Percentiles rank a stretch among this genome's conserved stretches.
These are phyloP conservation scores for Blastomyces emzantsi DNA, from an alignment of 2,329 filamentous ascomycete species.

Conservation along the genomic window DNA sequence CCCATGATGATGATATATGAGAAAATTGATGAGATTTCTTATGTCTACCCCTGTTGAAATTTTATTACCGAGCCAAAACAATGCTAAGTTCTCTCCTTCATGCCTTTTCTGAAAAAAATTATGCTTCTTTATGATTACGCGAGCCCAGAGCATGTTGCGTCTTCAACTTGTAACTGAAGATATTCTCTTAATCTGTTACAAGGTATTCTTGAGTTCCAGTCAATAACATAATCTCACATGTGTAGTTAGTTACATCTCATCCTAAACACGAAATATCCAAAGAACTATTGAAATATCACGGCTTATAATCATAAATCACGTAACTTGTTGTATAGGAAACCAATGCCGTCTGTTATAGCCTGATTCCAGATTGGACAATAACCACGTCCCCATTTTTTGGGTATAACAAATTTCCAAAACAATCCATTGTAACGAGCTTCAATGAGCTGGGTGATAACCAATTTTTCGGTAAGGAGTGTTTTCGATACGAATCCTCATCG, in stretches of 20 bases:
- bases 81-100: neutral
- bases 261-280: no score
- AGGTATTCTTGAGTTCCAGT: no score
- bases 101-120: neutral
- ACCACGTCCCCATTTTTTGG: constrained; percentile 23
- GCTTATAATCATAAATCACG: no score
- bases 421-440: constrained; percentile 16
- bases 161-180: neutral
- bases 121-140: no score
- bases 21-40: neutral
- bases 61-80: neutral
- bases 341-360: neutral
- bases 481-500: constrained; percentile 10
- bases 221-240: no score
- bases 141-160: neutral
- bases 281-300: no score
- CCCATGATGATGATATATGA: neutral
- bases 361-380: constrained; percentile 12
- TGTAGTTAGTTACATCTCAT: no score
- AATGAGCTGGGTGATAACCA: constrained; percentile 22
- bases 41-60: no score
- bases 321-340: neutral
- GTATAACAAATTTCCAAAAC: constrained; percentile 21
- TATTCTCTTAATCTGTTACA: neutral
- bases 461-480: constrained; percentile 23